Percentiles rank a stretch among this genome's conserved stretches.
phyloP scores from a whole-genome alignment of 2,329 filamentous ascomycete genomes.

The Ophiostoma ips region DNA sequence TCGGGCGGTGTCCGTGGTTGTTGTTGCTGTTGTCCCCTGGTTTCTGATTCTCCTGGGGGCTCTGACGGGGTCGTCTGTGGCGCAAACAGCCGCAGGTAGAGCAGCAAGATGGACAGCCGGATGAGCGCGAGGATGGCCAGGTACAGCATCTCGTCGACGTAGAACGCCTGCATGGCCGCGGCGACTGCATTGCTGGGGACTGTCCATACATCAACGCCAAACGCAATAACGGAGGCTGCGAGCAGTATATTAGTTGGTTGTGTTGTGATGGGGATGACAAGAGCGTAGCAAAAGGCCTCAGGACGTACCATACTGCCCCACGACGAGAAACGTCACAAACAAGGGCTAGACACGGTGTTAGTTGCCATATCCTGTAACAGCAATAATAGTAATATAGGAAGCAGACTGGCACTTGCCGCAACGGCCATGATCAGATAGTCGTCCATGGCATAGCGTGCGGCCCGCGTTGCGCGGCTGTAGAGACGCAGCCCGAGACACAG shows the following conservation, averaged over 20 bases:
- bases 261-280: too few species aligned
- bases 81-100: conserved; percentile 22
- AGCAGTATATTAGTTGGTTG: too few species aligned
- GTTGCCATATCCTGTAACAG: too few species aligned
- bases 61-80: not conserved
- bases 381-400: too few species aligned
- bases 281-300: too few species aligned
- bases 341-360: conserved; percentile 12
- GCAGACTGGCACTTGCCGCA: conserved; percentile 9
- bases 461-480: conserved; percentile 22
- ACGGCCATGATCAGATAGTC: conserved; percentile 27
- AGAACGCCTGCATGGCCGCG: conserved; percentile 21
- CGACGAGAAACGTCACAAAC: conserved; percentile 19
- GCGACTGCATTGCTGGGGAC: conserved; percentile 18
- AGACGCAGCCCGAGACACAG: conserved; percentile 24
- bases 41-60: too few species aligned
- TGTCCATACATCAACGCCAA: conserved; percentile 27
- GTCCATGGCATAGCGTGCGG: conserved; percentile 21
- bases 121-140: conserved; percentile 18
- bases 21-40: too few species aligned
- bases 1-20: too few species aligned
- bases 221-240: conserved; percentile 15
- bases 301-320: conserved; percentile 18
- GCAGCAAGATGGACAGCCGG: conserved; percentile 21
- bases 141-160: conserved; percentile 22